phyloP scores from a whole-genome alignment of 805 yeast species.

The Lipomyces kockii region DNA sequence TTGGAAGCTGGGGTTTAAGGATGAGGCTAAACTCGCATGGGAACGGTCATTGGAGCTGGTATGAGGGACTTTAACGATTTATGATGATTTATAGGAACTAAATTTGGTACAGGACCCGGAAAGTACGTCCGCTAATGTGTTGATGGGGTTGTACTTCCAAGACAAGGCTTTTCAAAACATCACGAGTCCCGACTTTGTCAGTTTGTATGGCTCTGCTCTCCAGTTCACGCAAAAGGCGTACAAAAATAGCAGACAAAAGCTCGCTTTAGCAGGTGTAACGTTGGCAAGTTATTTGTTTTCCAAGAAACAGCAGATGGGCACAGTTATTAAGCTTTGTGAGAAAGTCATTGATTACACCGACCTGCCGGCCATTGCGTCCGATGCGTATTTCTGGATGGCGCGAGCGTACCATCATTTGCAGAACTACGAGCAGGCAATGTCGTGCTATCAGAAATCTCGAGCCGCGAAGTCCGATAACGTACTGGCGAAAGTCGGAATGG shows the following conservation, averaged over 20 bases:
- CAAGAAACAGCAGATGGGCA: slow-evolving; percentile 57
- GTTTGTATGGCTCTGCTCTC: slow-evolving; percentile 64
- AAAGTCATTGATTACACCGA: slow-evolving; percentile 53
- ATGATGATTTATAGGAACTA: not conserved
- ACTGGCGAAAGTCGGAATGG: slow-evolving; percentile 79
- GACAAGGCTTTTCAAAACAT: slow-evolving; percentile 64
- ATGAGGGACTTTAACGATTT: not conserved
- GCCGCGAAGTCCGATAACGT: slow-evolving; percentile 63
- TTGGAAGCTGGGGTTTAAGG: slow-evolving; percentile 81
- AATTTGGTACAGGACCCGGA: slow-evolving; percentile 50
- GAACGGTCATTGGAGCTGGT: slow-evolving; percentile 67
- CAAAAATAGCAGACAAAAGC: slow-evolving; percentile 50
- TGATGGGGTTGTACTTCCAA: slow-evolving; percentile 70
- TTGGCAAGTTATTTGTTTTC: slow-evolving; percentile 76
- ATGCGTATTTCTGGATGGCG: slow-evolving; percentile 83
- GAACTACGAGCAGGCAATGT: slow-evolving; percentile 73
- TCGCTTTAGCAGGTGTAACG: slow-evolving; percentile 62
- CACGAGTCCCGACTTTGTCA: slow-evolving; percentile 60
- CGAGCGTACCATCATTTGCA: slow-evolving; percentile 66
- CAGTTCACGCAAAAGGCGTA: slow-evolving; percentile 49
- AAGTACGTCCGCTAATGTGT: slow-evolving; percentile 63
- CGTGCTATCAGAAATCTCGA: slow-evolving; percentile 71
- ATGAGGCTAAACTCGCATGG: slow-evolving; percentile 83
- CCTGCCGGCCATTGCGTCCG: slow-evolving; percentile 55
- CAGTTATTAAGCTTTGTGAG: slow-evolving; percentile 61